These are phyloP conservation scores for Dryadomyces quercus-mongolicae DNA, from an alignment of 2,329 filamentous ascomycete species.

Conservation along the genomic window DNA sequence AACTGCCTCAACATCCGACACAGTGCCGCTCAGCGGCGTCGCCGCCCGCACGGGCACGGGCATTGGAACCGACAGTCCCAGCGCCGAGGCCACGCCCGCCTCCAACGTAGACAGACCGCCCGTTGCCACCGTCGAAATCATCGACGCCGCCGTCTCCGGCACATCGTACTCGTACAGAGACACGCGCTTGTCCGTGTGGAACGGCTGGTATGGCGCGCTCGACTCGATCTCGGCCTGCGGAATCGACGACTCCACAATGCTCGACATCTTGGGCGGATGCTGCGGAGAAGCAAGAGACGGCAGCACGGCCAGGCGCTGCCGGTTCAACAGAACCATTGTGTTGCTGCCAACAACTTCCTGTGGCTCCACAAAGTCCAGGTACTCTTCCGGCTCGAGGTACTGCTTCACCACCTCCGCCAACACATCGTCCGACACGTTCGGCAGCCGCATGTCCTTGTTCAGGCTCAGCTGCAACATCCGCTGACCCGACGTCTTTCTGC, in stretches of 20 bases:
- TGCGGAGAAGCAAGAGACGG: conserved; percentile 15
- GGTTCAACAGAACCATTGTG: conserved; percentile 36
- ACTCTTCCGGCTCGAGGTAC: conserved; percentile 44
- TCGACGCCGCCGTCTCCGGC: not conserved
- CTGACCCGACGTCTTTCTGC: conserved; percentile 40
- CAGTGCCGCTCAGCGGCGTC: not conserved
- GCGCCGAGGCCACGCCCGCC: not conserved
- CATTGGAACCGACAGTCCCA: not conserved
- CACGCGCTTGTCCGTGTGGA: conserved; percentile 82
- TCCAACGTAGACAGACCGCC: not conserved
- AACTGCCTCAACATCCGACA: not conserved
- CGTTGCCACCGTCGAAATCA: not conserved
- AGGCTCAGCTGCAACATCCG: conserved; percentile 42
- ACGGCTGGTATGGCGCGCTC: conserved; percentile 88
- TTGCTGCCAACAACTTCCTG: conserved; percentile 43
- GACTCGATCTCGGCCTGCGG: conserved; percentile 85
- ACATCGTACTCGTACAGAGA: conserved; percentile 55
- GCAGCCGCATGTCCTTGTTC: conserved; percentile 56
- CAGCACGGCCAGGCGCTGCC: conserved; percentile 20
- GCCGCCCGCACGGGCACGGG: not conserved
- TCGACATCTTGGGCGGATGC: conserved; percentile 19
- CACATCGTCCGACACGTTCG: conserved; percentile 45
- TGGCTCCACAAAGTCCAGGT: conserved; percentile 36
- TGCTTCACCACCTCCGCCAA: conserved; percentile 44
- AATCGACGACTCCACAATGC: conserved; percentile 49